These are phyloP conservation scores for Phyllosticta paracitricarpa DNA, from an alignment of 2,329 filamentous ascomycete genomes.

Conservation along the genomic window DNA sequence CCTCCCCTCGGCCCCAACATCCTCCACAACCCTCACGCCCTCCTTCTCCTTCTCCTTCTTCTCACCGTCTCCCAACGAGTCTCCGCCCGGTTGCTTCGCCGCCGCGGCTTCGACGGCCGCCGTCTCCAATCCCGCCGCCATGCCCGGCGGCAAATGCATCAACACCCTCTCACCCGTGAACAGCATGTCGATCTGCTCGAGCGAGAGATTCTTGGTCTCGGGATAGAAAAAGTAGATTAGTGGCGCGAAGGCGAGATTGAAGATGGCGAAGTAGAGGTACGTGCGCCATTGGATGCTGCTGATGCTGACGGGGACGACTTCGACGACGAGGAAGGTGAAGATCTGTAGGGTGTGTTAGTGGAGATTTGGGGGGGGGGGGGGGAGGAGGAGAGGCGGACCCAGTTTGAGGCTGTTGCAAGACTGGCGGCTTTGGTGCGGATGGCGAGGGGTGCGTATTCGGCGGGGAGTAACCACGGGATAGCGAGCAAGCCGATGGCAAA, in stretches of 20 bases:
- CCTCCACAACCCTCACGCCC: background rate
- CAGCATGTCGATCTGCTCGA: conserved; percentile 45
- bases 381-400: conserved; percentile 16
- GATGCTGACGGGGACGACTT: conserved; percentile 32
- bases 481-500: conserved; percentile 22
- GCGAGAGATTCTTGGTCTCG: conserved; percentile 40
- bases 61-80: background rate
- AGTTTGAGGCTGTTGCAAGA: conserved; percentile 29
- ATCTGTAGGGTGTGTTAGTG: conserved; percentile 27
- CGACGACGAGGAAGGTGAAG: conserved; percentile 24
- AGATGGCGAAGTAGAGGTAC: conserved; percentile 14
- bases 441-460: conserved; percentile 32
- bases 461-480: conserved; percentile 24
- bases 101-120: background rate
- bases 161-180: conserved; percentile 27
- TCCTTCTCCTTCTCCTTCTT: background rate
- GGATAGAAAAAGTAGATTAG: conserved; percentile 41
- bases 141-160: conserved; percentile 12
- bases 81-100: too few species aligned
- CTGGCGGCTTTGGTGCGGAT: conserved; percentile 30
- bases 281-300: conserved; percentile 19
- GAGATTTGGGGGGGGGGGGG: conserved; percentile 26
- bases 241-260: conserved; percentile 28
- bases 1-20: background rate
- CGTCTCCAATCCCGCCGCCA: background rate